A percentile compares a stretch with the other conserved stretches of the same genome.
phyloP scores from a whole-genome alignment of 345 rosid genomes.

The Salix udensis region DNA sequence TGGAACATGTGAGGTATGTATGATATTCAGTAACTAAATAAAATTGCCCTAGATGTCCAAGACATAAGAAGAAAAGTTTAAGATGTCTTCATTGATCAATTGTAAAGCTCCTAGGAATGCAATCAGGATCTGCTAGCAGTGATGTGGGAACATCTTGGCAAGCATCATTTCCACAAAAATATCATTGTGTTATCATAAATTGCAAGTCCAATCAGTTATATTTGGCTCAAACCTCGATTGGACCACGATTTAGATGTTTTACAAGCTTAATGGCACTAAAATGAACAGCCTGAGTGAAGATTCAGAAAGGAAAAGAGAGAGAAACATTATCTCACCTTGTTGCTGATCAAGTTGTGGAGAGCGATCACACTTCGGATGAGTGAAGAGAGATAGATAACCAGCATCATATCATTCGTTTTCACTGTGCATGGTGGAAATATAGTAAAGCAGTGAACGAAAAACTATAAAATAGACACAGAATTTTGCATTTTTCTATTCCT shows the following conservation, averaged over 20 bases:
- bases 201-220: neutral
- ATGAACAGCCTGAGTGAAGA: neutral
- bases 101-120: neutral
- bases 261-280: neutral
- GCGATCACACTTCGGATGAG: conserved; percentile 83
- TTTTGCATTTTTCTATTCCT: neutral
- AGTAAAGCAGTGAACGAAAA: neutral
- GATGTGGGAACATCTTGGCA: neutral
- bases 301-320: neutral
- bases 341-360: conserved; percentile 88
- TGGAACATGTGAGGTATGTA: neutral
- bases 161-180: neutral
- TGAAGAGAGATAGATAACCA: conserved; percentile 74
- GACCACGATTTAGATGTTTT: neutral
- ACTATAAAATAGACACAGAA: neutral
- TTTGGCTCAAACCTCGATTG: neutral
- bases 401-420: conserved; percentile 91
- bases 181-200: neutral
- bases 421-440: conserved; percentile 38
- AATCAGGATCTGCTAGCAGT: neutral
- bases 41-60: neutral
- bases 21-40: neutral
- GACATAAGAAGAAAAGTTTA: neutral
- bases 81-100: neutral
- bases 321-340: conserved; percentile 51